Evolutionary conservation across 2,329 filamentous ascomycete species (phyloP).

Genomic region (Stemphylium vesicarium): DNA sequence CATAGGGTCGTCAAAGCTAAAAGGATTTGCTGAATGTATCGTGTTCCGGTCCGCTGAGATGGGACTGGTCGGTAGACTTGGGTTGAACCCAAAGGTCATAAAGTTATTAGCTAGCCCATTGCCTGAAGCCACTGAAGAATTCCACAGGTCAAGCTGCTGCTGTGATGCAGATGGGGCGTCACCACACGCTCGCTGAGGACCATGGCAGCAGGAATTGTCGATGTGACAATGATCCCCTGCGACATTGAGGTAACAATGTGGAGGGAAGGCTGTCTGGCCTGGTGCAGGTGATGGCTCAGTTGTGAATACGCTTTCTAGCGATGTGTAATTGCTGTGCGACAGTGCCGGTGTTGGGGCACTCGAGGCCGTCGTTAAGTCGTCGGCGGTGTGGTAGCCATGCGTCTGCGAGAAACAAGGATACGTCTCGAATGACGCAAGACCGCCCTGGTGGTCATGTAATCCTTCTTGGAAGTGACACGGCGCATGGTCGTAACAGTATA

Average conservation of each 20-base stretch:
- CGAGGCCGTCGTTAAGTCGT: slow-evolving; percentile 33
- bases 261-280: slow-evolving; percentile 19
- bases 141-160: slow-evolving; percentile 36
- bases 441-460: slow-evolving; percentile 28
- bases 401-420: slow-evolving; percentile 41
- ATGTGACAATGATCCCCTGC: slow-evolving; percentile 45
- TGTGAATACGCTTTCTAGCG: slow-evolving; percentile 38
- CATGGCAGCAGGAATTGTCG: slow-evolving; percentile 46
- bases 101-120: slow-evolving; percentile 37
- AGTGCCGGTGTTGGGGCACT: slow-evolving; percentile 36
- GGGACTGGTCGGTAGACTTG: slow-evolving; percentile 28
- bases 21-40: slow-evolving; percentile 20
- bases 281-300: slow-evolving; percentile 35
- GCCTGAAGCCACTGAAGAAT: slow-evolving; percentile 32
- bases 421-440: slow-evolving; percentile 34
- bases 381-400: slow-evolving; percentile 24
- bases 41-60: slow-evolving; percentile 24
- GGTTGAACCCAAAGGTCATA: slow-evolving; percentile 34
- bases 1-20: slow-evolving; percentile 26
- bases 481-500: slow-evolving; percentile 44
- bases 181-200: slow-evolving; percentile 34
- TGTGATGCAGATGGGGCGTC: slow-evolving; percentile 36
- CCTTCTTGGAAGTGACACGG: slow-evolving; percentile 45
- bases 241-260: slow-evolving; percentile 39
- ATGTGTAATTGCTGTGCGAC: slow-evolving; percentile 43